phyloP scores from a whole-genome alignment of 139 green algal species.

The Microglena sp. region DNA sequence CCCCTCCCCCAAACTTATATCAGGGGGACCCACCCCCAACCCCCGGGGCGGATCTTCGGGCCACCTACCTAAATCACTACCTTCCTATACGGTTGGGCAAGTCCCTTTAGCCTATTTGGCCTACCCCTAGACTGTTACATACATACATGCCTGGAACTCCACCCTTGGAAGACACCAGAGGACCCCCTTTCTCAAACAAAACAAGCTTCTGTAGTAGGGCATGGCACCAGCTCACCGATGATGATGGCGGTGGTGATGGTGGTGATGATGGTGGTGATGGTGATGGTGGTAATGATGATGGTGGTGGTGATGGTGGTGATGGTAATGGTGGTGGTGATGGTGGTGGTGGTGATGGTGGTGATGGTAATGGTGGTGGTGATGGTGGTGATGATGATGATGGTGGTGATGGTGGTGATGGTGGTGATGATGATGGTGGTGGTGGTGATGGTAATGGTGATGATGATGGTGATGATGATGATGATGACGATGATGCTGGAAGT shows the following conservation, averaged over 20 bases:
- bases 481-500: slow-evolving; percentile 3
- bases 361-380: slow-evolving; percentile 3
- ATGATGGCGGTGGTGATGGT: background rate
- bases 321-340: background rate
- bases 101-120: too few species aligned
- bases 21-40: too few species aligned
- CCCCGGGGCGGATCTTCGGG: too few species aligned
- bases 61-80: too few species aligned
- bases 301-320: background rate
- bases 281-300: background rate
- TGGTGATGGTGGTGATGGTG: slow-evolving; percentile 6
- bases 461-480: slow-evolving; percentile 7
- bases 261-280: background rate
- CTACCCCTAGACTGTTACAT: too few species aligned
- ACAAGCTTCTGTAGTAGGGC: too few species aligned
- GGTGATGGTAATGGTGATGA: slow-evolving; percentile 4
- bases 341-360: background rate
- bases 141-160: too few species aligned
- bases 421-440: slow-evolving; percentile 6
- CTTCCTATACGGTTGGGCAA: too few species aligned
- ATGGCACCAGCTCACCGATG: too few species aligned
- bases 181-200: too few species aligned
- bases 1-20: too few species aligned
- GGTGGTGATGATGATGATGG: slow-evolving; percentile 6
- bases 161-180: too few species aligned